Base-by-base conservation (phyloP, 768 basidiomycete genomes). In the Dacryopinax primogenitus region DNA sequence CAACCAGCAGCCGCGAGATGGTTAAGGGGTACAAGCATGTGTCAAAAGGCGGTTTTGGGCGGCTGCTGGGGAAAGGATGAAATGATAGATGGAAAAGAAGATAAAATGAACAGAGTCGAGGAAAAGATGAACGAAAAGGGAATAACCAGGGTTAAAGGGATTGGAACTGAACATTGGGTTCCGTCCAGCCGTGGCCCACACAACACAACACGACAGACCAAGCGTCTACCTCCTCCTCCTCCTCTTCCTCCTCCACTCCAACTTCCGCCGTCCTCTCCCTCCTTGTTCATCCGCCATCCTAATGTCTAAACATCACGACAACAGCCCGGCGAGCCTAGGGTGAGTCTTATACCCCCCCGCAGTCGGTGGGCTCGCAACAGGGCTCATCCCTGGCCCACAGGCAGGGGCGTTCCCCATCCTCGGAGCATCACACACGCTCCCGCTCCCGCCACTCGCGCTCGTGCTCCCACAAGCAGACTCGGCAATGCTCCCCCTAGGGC, bases 131-230 rank as follows among this genome's bases (percentile, higher is more conserved):
- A 26, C n/a, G 11, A 58, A 32, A 58, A 58, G 51, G 45, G 51
- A 30, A 58, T 4, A 21, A 21, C 30, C 26, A 58, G 51, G 32
- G n/a, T n/a, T 28, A 58, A 58, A 4, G 18, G 32, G 21, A 32
- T 15, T 11, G 30, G n/a, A 13, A 26, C 13, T 7, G 51, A 30
- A 21, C 4, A 13, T 4, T 58, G 26, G 9, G 21, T 30, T 58
- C 51, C 51, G 51, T 58, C 51, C 51, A 28, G 51, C 51, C 51
- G 51, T 32, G 30, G 51, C 32, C n/a, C n/a, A n/a, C n/a, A n/a
- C n/a, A 23, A 58, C 26, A 23, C 51, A 58, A 26, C 51, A 32
- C 51, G 51, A 32, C 51, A 32, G 30, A 58, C 51, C 26, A 28
- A 21, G 51, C 51, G 30, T 26, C 30, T 11, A 58, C 30, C 51